These are phyloP conservation scores for Mycena olivaceomarginata DNA, from an alignment of 768 basidiomycete genomes.

Conservation along the genomic window DNA sequence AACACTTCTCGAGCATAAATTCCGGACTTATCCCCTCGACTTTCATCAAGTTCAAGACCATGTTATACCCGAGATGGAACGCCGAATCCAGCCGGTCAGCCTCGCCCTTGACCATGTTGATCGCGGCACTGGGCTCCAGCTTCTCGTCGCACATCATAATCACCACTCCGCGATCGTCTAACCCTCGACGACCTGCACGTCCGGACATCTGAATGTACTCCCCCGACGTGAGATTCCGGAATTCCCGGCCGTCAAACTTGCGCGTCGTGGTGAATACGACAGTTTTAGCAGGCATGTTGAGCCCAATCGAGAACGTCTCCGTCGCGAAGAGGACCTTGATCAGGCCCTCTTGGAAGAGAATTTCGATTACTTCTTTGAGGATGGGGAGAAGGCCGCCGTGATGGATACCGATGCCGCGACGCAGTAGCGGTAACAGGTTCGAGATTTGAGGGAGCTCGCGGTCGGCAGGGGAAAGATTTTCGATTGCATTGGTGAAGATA, in stretches of 20 bases:
- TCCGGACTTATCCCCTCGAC: conserved; percentile 99
- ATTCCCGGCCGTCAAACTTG: conserved; percentile 97
- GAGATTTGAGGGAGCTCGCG: conserved; percentile 94
- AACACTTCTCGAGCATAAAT: conserved; percentile 97
- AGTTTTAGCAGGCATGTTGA: conserved; percentile 99
- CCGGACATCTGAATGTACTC: conserved; percentile 99
- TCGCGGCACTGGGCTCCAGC: conserved; percentile 93
- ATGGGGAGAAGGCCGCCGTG: conserved; percentile 98
- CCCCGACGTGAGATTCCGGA: conserved; percentile 93
- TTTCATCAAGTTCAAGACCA: conserved; percentile 98
- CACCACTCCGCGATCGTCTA: conserved; percentile 99
- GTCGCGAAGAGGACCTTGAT: conserved; percentile 99
- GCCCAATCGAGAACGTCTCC: conserved; percentile 97
- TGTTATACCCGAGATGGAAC: conserved; percentile 99
- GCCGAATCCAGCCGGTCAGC: conserved; percentile 98
- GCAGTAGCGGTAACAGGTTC: conserved; percentile 93
- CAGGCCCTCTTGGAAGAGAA: conserved; percentile 97
- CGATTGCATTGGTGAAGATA: conserved; percentile 97
- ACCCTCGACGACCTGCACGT: conserved; percentile 95
- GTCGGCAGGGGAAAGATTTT: conserved; percentile 91
- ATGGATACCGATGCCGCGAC: conserved; percentile 98
- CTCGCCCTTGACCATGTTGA: conserved; percentile 98
- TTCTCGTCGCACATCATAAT: conserved; percentile 99
- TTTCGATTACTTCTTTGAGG: conserved; percentile 99
- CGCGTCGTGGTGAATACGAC: conserved; percentile 97